Evolutionary conservation across 1,139 yeast species (phyloP).

Genomic region (Pichia sp.): DNA sequence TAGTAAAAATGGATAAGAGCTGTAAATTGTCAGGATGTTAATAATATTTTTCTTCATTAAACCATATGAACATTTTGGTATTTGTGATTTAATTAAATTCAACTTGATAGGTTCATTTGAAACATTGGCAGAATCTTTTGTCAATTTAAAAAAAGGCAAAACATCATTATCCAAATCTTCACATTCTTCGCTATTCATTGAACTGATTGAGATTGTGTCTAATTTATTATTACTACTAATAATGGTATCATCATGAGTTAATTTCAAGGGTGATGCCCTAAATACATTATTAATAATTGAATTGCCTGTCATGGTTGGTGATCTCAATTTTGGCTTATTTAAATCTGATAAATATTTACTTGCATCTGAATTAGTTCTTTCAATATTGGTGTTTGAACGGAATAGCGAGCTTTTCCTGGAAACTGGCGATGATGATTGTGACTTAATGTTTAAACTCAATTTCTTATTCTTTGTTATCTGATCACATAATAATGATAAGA

Average conservation of each 20-base stretch:
- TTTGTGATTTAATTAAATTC: background rate
- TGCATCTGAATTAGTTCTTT: background rate
- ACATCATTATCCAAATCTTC: background rate
- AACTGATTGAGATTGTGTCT: background rate
- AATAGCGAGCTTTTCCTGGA: background rate
- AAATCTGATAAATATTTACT: background rate
- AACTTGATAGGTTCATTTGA: constrained; percentile 1
- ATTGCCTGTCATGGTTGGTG: background rate
- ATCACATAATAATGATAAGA: constrained; percentile 3
- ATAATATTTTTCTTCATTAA: constrained; percentile 14
- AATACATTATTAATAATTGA: background rate
- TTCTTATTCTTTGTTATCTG: constrained; percentile 6
- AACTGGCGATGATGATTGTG: constrained; percentile 5
- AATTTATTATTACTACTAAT: background rate
- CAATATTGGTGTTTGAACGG: background rate
- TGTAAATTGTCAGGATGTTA: constrained; percentile 21
- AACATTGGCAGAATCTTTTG: background rate
- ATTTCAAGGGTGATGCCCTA: background rate
- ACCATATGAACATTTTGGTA: background rate
- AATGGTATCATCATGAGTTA: background rate
- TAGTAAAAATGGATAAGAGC: constrained; percentile 22
- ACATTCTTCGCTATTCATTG: background rate
- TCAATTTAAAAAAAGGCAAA: background rate
- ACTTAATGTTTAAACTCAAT: background rate
- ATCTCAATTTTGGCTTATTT: background rate